Evolutionary conservation across 2,329 filamentous ascomycete genomes (phyloP), one percentile per base, ranked within the genome.

Genomic region (Colletotrichum scovillei): DNA sequence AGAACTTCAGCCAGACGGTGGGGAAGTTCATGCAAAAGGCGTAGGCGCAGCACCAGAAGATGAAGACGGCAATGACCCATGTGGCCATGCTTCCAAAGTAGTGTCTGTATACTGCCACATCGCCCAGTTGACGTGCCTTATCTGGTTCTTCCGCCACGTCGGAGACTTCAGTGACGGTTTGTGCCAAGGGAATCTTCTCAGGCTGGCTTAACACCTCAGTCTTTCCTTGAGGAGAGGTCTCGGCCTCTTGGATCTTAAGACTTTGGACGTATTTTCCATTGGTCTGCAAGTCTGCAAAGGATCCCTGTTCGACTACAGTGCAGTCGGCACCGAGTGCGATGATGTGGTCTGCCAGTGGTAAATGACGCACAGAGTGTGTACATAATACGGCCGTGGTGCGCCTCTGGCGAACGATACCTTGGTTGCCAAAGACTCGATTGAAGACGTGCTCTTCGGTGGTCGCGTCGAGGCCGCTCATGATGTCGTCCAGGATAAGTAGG

Each of bases 301-400:
- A 80, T 3, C 82, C 82, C 42, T 88, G 83, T 35, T 88, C 85
- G 1, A 83, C 71, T 19, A 88, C 76, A 1, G 75, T 80, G 0
- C 86, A 85, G 2, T 82, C 78, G 11, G 74, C 73, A 1, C 81
- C 81, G 0, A 89, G 80, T 0, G 82, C 84, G 64, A 88, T 81
- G 8, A 89, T 82, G 49, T 85, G 81, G 57, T 88, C 82, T 2
- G 86, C 84, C 0, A 79, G 77, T 0, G 84, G 82, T 0, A 88
- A 76, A 68, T 82, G 81, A 4, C 79, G 76, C 24, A 85, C 77
- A 3, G 81, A 82, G 72, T 86, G 82, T 0, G 83, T 86, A 74
- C 82, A 85, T 19, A 85, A 76, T 0, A 85, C 60, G 19, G 79
- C 77, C 0, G 79, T 81, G 5, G 76, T 68, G 6, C 76, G 64